phyloP scores from a whole-genome alignment of 129 eudicot species.

The Cynara cardunculus region DNA sequence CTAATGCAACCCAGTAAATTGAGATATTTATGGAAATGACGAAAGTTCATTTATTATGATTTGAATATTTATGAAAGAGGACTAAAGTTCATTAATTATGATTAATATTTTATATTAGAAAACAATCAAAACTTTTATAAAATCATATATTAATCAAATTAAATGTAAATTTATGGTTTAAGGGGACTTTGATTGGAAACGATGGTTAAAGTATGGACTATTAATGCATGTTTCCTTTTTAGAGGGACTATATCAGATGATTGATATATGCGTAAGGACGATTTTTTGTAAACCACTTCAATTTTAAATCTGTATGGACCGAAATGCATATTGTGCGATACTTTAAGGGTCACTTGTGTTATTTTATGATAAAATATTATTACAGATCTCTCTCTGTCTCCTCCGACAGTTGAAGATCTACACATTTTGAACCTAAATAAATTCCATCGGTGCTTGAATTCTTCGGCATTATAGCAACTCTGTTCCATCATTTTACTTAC shows the following conservation, averaged over 20 bases:
- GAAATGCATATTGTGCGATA: not conserved
- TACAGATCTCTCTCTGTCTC: conserved; percentile 14
- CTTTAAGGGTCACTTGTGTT: not conserved
- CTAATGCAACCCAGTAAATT: too few relatives aligned
- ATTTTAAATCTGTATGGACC: conserved; percentile 4
- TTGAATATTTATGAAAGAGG: too few relatives aligned
- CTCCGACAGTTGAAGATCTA: conserved; percentile 17
- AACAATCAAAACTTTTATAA: too few relatives aligned
- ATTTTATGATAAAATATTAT: not conserved
- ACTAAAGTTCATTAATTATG: too few relatives aligned
- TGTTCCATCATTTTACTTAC: not conserved
- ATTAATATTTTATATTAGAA: too few relatives aligned
- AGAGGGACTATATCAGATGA: not conserved
- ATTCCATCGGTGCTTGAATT: conserved; percentile 16
- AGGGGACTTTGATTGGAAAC: not conserved
- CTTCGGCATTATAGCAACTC: not conserved
- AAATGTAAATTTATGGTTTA: too few relatives aligned
- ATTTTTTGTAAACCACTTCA: not conserved
- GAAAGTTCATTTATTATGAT: too few relatives aligned
- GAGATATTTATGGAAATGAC: too few relatives aligned
- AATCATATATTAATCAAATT: too few relatives aligned
- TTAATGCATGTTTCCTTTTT: not conserved
- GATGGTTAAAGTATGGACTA: not conserved
- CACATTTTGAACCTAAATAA: conserved; percentile 2
- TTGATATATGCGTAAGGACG: not conserved